Evolutionary conservation across 164 flowering plant genomes (phyloP), one percentile per base, ranked within the genome.

Genomic region (Buxus sempervirens): DNA sequence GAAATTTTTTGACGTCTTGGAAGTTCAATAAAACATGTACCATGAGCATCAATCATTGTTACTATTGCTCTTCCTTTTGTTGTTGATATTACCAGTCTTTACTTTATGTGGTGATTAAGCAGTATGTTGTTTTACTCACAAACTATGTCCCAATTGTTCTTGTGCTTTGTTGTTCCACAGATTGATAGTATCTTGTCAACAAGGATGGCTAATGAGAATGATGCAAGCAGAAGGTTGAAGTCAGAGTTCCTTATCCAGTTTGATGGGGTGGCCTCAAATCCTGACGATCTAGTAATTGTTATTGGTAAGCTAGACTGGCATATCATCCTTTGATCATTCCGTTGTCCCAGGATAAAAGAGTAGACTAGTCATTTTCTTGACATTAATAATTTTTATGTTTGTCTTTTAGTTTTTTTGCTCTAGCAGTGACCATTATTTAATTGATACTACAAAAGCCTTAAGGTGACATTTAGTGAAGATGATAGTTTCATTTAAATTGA

Each of bases 171-270:
- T 62, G 66, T 20, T 45, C 51, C 60, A 72, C 83, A 96, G 99
- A 93, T 96, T 76, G 99, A 96, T 68, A 96, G 98, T 78, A 83
- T 93, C 62, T 85, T 91, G 98, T 93, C 98, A 28, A 82, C 97
- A 65, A 86, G 99, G 83, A 58, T 77, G 70, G 82, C 89, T 18
- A 88, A 80, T 78, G 98, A 96, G 78, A 84, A 90, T 86, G 99
- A 96, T 76, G 90, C 99, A 60, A 96, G 98, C 76, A 84, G 98
- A 78, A 84, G 99, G 70, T 77, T 96, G 73, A 96, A 93, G 76
- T 96, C 99, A n/a, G 99, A 96, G 83, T 96, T 96, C 58, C 81
- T 93, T 59, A 84, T 96, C 66, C 99, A 96, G 80, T 91, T 96
- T 85, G 99, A 96, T 80, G 99, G 99, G 25, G 99, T 96, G 49